Conservation (phyloP, 148 eudicot genomes). For the Mesembryanthemum crystallinum region DNA sequence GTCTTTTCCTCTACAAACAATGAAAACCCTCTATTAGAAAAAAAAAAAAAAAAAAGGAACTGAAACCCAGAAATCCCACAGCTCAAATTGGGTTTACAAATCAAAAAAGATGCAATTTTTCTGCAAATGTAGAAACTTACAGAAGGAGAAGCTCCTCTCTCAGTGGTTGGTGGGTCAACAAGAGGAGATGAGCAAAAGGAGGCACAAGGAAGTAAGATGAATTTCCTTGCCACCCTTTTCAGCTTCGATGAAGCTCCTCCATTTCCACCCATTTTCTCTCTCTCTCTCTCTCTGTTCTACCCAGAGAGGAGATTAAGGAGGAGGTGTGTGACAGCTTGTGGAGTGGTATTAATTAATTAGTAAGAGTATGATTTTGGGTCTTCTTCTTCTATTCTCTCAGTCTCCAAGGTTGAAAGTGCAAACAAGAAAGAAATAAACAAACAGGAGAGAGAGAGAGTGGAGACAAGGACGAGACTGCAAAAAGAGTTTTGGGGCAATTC, state of each 20-base stretch:
- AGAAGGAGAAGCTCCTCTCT: constrained; percentile 12
- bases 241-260: constrained; percentile 37
- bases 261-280: constrained; percentile 18
- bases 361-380: not conserved
- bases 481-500: too few relatives aligned
- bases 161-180: constrained; percentile 10
- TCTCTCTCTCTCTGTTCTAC: not conserved
- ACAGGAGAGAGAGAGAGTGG: not conserved
- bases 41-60: not conserved
- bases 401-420: constrained; percentile 14
- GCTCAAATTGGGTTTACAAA: not conserved
- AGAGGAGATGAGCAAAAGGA: constrained; percentile 29
- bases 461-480: not conserved
- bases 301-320: not conserved
- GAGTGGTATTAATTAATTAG: not conserved
- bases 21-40: not conserved
- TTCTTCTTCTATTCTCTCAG: not conserved
- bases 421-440: not conserved
- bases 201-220: constrained; percentile 38
- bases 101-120: not conserved
- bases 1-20: not conserved
- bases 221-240: constrained; percentile 33
- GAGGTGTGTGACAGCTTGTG: not conserved
- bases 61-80: not conserved
- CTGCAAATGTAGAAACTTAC: constrained; percentile 2